Percentiles rank a stretch among this genome's conserved stretches.
Conservation (phyloP, 2,329 filamentous ascomycete species). For the Plectosphaerella sp. region DNA sequence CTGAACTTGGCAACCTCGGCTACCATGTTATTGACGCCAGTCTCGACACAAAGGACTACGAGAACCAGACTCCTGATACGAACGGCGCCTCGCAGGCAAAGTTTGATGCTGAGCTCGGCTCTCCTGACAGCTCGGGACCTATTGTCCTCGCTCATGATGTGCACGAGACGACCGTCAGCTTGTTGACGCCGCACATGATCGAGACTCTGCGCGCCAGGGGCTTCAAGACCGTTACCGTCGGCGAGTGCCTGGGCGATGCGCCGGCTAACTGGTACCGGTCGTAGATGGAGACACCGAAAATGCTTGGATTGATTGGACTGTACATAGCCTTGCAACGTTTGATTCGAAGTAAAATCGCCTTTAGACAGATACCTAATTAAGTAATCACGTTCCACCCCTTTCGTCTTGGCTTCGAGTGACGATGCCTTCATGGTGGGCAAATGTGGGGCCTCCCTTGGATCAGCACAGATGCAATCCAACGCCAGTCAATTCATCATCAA, state of each 20-base stretch:
- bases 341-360: too few species aligned
- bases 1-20: constrained; percentile 27
- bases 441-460: too few species aligned
- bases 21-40: constrained; percentile 55
- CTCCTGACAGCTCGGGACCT: constrained; percentile 25
- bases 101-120: constrained; percentile 20
- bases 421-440: too few species aligned
- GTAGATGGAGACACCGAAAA: not conserved
- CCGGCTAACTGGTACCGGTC: constrained; percentile 43
- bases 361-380: too few species aligned
- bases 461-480: too few species aligned
- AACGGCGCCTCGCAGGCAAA: constrained; percentile 41
- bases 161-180: constrained; percentile 28
- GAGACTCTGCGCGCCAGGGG: constrained; percentile 32
- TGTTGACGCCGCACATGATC: constrained; percentile 29
- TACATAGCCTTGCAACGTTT: too few species aligned
- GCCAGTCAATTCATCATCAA: too few species aligned
- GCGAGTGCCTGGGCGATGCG: constrained; percentile 52
- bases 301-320: too few species aligned
- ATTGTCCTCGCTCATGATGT: constrained; percentile 52
- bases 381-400: too few species aligned
- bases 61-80: constrained; percentile 42
- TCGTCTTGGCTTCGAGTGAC: too few species aligned
- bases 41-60: constrained; percentile 58
- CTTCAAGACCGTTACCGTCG: constrained; percentile 46